Evolutionary conservation across 2,329 filamentous ascomycete species (phyloP).

Genomic region (Hypomyces perniciosus): DNA sequence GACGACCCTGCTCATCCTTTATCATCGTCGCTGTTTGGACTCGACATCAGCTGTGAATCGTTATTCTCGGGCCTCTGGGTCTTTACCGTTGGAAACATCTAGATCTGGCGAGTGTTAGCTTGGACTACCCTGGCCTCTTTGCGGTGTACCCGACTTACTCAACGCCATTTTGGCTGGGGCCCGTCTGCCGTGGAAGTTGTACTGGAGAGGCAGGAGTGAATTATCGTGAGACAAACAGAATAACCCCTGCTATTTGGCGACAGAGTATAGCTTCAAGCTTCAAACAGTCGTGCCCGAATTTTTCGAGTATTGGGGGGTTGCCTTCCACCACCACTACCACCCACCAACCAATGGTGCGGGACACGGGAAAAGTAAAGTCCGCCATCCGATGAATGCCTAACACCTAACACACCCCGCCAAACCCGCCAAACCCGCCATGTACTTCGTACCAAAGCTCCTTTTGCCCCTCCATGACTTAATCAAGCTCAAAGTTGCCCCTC

Average conservation of each 20-base stretch:
- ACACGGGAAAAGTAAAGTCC: slow-evolving; percentile 31
- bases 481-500: slow-evolving; percentile 20
- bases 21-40: slow-evolving; percentile 58
- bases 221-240: slow-evolving; percentile 12
- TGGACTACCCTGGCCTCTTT: slow-evolving; percentile 19
- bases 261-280: slow-evolving; percentile 26
- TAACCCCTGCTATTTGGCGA: slow-evolving; percentile 21
- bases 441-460: slow-evolving; percentile 3
- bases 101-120: slow-evolving; percentile 55
- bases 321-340: slow-evolving; percentile 21
- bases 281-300: slow-evolving; percentile 26
- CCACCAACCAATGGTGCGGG: slow-evolving; percentile 17
- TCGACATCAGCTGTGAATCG: slow-evolving; percentile 15
- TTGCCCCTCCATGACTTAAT: slow-evolving; percentile 16
- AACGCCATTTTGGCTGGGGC: slow-evolving; percentile 31
- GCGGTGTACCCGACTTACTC: slow-evolving; percentile 29
- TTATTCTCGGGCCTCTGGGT: slow-evolving; percentile 6
- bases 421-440: too few species aligned
- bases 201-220: slow-evolving; percentile 4
- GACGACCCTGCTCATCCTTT: slow-evolving; percentile 95
- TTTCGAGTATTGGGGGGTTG: slow-evolving; percentile 27
- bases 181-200: slow-evolving; percentile 23
- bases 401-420: too few species aligned
- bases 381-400: slow-evolving; percentile 14
- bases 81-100: slow-evolving; percentile 75